phyloP scores from a whole-genome alignment of 306 rosid species.

The Medicago ruthenica region DNA sequence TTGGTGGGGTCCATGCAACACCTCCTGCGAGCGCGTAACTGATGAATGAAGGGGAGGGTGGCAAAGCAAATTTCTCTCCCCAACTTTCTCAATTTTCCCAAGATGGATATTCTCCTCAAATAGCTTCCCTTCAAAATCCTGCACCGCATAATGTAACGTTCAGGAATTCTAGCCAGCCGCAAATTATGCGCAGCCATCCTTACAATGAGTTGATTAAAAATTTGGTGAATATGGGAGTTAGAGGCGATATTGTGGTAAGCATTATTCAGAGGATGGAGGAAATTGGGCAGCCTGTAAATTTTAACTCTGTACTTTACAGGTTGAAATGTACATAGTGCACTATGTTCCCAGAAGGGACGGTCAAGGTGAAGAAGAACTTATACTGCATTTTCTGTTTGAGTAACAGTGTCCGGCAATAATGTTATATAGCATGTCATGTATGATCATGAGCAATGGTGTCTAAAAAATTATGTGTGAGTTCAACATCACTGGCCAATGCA shows the following conservation, averaged over 20 bases:
- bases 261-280: constrained; percentile 95
- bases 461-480: no score
- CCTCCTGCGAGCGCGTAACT: constrained; percentile 71
- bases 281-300: constrained; percentile 74
- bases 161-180: constrained; percentile 59
- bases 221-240: constrained; percentile 73
- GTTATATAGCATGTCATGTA: not conserved
- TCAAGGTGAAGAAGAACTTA: constrained; percentile 53
- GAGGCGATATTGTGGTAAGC: constrained; percentile 71
- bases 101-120: constrained; percentile 71
- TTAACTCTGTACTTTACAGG: constrained; percentile 76
- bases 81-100: constrained; percentile 68
- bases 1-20: constrained; percentile 51
- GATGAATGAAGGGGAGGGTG: constrained; percentile 72
- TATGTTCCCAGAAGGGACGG: constrained; percentile 72
- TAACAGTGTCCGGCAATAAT: not conserved
- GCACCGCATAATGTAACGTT: constrained; percentile 50
- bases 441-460: constrained; percentile 27
- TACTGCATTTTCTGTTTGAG: constrained; percentile 5
- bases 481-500: no score
- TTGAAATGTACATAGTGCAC: constrained; percentile 62
- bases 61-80: constrained; percentile 59
- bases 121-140: constrained; percentile 62
- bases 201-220: constrained; percentile 75
- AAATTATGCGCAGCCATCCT: constrained; percentile 65